Conservation (phyloP, 345 rosid genomes). For the Stellera chamaejasme region DNA sequence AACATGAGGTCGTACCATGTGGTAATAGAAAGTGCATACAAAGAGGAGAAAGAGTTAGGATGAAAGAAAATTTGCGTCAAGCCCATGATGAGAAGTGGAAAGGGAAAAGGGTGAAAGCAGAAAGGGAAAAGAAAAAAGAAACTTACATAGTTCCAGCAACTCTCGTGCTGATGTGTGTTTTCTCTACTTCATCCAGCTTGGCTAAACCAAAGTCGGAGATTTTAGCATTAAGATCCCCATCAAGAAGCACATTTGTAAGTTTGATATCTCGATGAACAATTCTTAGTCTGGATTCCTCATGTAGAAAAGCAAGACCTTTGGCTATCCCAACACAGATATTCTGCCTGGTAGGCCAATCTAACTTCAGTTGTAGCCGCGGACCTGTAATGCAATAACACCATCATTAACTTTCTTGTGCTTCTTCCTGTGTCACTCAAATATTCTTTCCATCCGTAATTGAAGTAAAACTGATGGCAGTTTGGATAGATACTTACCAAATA, state of each 20-base stretch:
- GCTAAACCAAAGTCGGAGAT: conserved; percentile 74
- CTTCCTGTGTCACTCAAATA: conserved; percentile 20
- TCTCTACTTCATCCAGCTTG: conserved; percentile 55
- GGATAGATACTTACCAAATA: conserved; percentile 35
- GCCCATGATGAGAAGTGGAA: background rate
- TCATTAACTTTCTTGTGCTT: background rate
- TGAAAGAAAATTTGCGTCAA: no score
- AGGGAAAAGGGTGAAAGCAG: background rate
- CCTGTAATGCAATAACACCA: conserved; percentile 17
- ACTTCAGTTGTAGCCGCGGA: conserved; percentile 24
- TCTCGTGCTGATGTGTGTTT: conserved; percentile 64
- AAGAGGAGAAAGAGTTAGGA: no score
- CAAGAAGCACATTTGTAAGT: conserved; percentile 62
- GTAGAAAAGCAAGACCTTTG: conserved; percentile 56
- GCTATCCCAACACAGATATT: conserved; percentile 64
- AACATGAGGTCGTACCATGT: no score
- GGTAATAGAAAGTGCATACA: no score
- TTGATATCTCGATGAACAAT: conserved; percentile 75
- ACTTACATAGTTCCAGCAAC: conserved; percentile 61
- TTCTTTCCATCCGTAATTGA: background rate
- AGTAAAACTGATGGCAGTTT: background rate
- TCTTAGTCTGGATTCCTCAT: conserved; percentile 61
- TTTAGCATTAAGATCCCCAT: conserved; percentile 38
- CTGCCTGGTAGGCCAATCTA: conserved; percentile 59
- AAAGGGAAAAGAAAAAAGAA: background rate